A percentile compares a stretch with the other conserved stretches of the same genome.
These are phyloP conservation scores for Candida palmyrensis DNA, from an alignment of 805 yeast genomes.

Conservation along the genomic window DNA sequence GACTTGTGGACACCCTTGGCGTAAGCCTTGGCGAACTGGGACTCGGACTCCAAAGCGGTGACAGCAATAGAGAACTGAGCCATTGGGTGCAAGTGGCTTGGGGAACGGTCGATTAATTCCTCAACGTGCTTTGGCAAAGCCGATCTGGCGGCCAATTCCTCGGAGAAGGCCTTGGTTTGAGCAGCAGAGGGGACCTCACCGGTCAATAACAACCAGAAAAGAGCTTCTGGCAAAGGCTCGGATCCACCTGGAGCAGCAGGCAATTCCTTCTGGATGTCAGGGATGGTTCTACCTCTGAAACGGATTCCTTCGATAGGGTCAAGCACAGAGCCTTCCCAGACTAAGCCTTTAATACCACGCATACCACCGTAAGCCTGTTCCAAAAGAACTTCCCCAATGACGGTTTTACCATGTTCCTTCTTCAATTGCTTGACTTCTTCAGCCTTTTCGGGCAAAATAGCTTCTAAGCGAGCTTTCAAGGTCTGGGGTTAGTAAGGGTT, in stretches of 20 bases:
- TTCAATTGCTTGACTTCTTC: conserved; percentile 89
- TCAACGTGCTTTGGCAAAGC: conserved; percentile 60
- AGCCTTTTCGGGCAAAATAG: conserved; percentile 83
- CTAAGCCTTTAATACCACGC: conserved; percentile 71
- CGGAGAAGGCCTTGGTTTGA: conserved; percentile 52
- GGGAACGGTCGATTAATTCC: conserved; percentile 58
- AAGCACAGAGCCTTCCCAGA: conserved; percentile 77
- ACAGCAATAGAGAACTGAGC: conserved; percentile 76
- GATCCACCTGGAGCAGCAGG: conserved; percentile 56
- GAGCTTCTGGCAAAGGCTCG: conserved; percentile 70
- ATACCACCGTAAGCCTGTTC: conserved; percentile 63
- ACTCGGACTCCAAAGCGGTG: conserved; percentile 66
- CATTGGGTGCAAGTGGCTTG: conserved; percentile 75
- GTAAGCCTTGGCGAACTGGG: conserved; percentile 67
- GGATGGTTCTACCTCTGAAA: conserved; percentile 72
- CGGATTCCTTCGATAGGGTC: conserved; percentile 75
- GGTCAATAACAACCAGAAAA: conserved; percentile 74
- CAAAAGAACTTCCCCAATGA: conserved; percentile 41
- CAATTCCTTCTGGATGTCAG: conserved; percentile 61
- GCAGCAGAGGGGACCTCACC: conserved; percentile 63
- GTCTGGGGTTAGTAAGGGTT: too few species aligned
- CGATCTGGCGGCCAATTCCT: conserved; percentile 61
- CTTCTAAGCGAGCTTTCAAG: conserved; percentile 91
- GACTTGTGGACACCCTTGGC: conserved; percentile 63
- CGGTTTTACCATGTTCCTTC: conserved; percentile 83